Percentiles rank a stretch among this genome's conserved stretches.
Evolutionary conservation across 2,329 filamentous ascomycete genomes (phyloP).

Genomic region (Mycosphaerella arachidis): DNA sequence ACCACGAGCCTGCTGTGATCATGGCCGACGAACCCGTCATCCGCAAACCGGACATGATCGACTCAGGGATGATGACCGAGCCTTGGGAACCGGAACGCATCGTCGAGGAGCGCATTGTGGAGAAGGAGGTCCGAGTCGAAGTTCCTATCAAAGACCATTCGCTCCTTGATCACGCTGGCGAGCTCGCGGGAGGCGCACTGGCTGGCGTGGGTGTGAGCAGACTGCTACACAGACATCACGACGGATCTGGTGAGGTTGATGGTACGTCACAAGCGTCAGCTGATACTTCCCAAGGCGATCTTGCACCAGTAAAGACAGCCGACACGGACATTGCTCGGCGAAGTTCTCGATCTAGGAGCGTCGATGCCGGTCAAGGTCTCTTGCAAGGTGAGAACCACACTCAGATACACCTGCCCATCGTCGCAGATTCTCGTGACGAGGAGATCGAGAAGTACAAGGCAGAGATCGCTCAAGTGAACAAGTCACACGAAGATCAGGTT

Average conservation of each 20-base stretch:
- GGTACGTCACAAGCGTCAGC: neutral
- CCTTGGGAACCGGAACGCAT: conserved; percentile 44
- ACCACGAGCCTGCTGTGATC: conserved; percentile 4
- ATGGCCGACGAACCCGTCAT: conserved; percentile 8
- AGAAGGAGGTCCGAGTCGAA: neutral
- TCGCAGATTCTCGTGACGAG: neutral
- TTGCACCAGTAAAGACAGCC: neutral
- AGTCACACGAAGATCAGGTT: neutral
- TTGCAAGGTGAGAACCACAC: neutral
- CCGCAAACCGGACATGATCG: conserved; percentile 47
- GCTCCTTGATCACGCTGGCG: conserved; percentile 24
- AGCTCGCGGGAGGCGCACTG: conserved; percentile 30
- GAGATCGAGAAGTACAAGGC: conserved; percentile 1
- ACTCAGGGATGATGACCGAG: conserved; percentile 61
- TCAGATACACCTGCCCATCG: neutral
- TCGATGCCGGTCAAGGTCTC: neutral
- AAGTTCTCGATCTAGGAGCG: neutral
- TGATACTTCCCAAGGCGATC: conserved; percentile 2
- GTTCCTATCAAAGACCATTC: neutral
- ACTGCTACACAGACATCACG: conserved; percentile 11
- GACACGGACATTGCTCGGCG: neutral
- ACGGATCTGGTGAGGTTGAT: conserved; percentile 4
- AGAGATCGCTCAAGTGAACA: neutral
- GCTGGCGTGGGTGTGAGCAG: conserved; percentile 35
- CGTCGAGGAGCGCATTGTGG: conserved; percentile 6